A percentile compares a stretch with the other conserved stretches of the same genome.
phyloP scores from a whole-genome alignment of 768 basidiomycete species.

The Piloderma croceum region DNA sequence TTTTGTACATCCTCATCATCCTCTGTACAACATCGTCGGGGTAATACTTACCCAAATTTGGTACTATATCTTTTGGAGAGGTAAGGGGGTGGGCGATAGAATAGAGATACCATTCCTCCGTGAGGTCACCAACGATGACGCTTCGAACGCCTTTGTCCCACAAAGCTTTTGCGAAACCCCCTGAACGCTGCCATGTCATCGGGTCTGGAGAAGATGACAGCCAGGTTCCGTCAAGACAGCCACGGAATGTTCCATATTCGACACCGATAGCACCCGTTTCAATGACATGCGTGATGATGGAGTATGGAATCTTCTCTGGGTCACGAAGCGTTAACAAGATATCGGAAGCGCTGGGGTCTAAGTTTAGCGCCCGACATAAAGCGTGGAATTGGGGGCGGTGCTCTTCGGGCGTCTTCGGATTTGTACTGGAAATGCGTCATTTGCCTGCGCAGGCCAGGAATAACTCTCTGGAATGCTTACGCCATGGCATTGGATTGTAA shows the following conservation, averaged over 20 bases:
- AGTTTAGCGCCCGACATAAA: slow-evolving; percentile 48
- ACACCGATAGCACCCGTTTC: slow-evolving; percentile 50
- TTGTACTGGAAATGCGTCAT: slow-evolving; percentile 29
- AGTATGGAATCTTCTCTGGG: slow-evolving; percentile 40
- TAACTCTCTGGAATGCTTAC: too few species aligned
- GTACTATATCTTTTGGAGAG: slow-evolving; percentile 43
- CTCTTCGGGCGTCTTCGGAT: slow-evolving; percentile 56
- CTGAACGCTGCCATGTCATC: slow-evolving; percentile 65
- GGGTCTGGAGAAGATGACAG: slow-evolving; percentile 46
- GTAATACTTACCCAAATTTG: slow-evolving; percentile 60
- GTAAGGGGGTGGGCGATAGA: slow-evolving; percentile 60
- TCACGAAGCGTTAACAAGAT: slow-evolving; percentile 49
- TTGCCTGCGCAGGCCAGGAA: too few species aligned
- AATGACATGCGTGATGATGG: slow-evolving; percentile 50
- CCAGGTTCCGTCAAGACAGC: slow-evolving; percentile 56
- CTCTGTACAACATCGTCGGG: slow-evolving; percentile 39
- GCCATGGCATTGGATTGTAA: slow-evolving; percentile 74
- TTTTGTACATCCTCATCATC: slow-evolving; percentile 41
- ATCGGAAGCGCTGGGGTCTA: slow-evolving; percentile 49
- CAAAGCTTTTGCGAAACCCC: slow-evolving; percentile 50
- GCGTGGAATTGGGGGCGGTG: slow-evolving; percentile 59
- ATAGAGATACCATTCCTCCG: slow-evolving; percentile 76
- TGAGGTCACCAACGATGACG: slow-evolving; percentile 62
- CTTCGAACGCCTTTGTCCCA: slow-evolving; percentile 52
- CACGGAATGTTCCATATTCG: slow-evolving; percentile 62